Evolutionary conservation across 1,284 basidiomycete genomes (phyloP), one percentile per base, ranked within the genome.

Genomic region (Taiwanofungus camphoratus): DNA sequence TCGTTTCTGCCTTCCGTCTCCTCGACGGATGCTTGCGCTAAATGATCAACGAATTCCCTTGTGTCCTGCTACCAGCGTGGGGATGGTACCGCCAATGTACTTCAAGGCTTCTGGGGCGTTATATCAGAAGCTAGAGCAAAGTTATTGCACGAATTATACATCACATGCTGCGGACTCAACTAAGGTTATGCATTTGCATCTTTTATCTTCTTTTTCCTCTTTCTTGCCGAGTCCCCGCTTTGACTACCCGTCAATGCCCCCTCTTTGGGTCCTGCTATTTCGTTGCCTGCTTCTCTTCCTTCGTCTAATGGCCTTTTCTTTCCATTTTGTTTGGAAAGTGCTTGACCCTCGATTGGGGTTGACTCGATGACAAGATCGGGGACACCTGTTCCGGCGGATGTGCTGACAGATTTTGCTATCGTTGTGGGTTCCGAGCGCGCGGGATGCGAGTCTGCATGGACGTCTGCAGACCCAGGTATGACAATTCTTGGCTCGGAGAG

Each of bases 401-500:
- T 29, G 9, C 1, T 1, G 26, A 29, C 26, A 9, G 26, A 9
- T 29, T 29, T n/a, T 1, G 26, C 1, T n/a, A n/a, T n/a, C 26
- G 26, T 29, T 29, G 26, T 8, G 9, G n/a, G n/a, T 29, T 8
- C 9, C n/a, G 26, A n/a, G 26, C 9, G 26, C 26, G n/a, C 9
- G 1, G 26, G 26, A 9, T 29, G 9, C n/a, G 26, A 29, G 9
- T 29, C 26, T n/a, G 26, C n/a, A n/a, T 29, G 8, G 9, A n/a
- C 8, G 1, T 8, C 1, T 29, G 32, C 13, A 8, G 31, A 18
- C 11, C 32, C 44, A 6, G 81, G 81, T 7, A 85, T 62, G 9
- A 87, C 70, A 7, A 86, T 58, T 41, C 61, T 74, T 0, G 86
- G 83, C 52, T 86, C 82, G 2, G 85, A 87, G 13, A 89, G 65